Conservation (phyloP, 768 basidiomycete genomes). For the Gymnopilus junonius region DNA sequence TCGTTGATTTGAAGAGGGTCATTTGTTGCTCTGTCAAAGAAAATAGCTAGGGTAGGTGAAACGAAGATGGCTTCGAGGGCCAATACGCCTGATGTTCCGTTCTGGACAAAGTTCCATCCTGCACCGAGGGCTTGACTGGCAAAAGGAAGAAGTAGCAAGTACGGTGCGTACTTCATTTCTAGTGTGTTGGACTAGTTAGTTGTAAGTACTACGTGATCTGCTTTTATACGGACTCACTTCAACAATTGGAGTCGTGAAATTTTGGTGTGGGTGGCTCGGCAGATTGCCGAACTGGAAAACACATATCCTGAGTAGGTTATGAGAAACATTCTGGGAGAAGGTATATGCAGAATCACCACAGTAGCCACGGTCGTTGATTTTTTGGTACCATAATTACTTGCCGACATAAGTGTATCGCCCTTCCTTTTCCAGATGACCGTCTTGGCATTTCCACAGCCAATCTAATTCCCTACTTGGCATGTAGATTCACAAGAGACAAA, state of each 20-base stretch:
- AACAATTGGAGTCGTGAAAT: background rate
- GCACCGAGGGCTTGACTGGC: slow-evolving; percentile 5
- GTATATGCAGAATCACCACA: background rate
- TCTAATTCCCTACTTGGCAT: background rate
- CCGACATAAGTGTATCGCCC: background rate
- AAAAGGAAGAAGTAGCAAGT: background rate
- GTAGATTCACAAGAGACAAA: background rate
- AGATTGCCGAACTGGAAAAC: background rate
- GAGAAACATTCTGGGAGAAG: background rate
- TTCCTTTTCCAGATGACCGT: background rate
- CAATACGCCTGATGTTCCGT: slow-evolving; percentile 31
- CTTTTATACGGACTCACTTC: background rate
- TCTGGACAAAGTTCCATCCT: slow-evolving; percentile 33
- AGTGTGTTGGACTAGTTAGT: background rate
- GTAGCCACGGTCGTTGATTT: background rate
- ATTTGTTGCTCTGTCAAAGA: slow-evolving; percentile 35
- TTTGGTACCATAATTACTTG: background rate
- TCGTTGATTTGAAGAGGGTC: slow-evolving; percentile 45
- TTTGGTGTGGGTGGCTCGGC: background rate
- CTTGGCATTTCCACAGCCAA: background rate
- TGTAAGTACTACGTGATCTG: no score
- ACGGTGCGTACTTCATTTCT: background rate
- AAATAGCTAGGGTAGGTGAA: slow-evolving; percentile 32
- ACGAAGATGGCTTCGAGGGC: slow-evolving; percentile 34
- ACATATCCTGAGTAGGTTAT: background rate